Evolutionary conservation across 2,329 filamentous ascomycete species (phyloP).

Genomic region (Corinectria fuckeliana): DNA sequence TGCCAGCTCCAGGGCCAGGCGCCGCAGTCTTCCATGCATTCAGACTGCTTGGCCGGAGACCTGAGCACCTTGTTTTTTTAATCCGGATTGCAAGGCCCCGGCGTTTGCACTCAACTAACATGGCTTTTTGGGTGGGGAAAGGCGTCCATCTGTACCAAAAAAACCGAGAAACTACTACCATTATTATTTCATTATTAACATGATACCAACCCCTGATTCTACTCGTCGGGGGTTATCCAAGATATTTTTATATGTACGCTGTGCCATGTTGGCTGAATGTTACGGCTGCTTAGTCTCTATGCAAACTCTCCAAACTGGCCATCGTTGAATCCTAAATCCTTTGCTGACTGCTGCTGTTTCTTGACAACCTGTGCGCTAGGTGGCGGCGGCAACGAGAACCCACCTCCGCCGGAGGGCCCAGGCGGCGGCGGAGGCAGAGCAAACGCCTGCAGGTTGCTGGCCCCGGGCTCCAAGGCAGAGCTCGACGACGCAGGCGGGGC

Average conservation of each 20-base stretch:
- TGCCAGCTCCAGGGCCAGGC: conserved; percentile 19
- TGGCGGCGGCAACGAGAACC: conserved; percentile 69
- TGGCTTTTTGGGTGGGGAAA: neutral
- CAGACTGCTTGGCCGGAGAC: conserved; percentile 34
- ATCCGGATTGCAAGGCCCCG: neutral
- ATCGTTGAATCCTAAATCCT: conserved; percentile 83
- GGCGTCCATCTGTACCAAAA: neutral
- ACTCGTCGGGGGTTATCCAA: conserved; percentile 6
- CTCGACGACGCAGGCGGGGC: conserved; percentile 38
- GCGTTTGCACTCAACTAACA: neutral
- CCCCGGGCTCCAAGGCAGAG: conserved; percentile 22
- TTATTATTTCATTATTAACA: conserved; percentile 18
- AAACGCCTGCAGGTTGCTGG: conserved; percentile 60
- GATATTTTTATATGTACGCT: conserved; percentile 14
- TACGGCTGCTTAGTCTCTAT: conserved; percentile 35
- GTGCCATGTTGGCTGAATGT: conserved; percentile 4
- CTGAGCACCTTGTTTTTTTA: conserved; percentile 3
- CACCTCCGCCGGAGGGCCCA: conserved; percentile 47
- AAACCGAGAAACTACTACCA: conserved; percentile 3
- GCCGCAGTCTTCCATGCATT: conserved; percentile 40
- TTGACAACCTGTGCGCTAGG: conserved; percentile 68
- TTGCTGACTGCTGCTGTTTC: conserved; percentile 59
- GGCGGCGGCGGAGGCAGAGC: conserved; percentile 75
- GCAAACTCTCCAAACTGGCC: conserved; percentile 88
- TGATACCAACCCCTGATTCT: conserved; percentile 1